Evolutionary conservation across 495 filamentous ascomycete genomes (phyloP).

Genomic region (Penicillium herquei): DNA sequence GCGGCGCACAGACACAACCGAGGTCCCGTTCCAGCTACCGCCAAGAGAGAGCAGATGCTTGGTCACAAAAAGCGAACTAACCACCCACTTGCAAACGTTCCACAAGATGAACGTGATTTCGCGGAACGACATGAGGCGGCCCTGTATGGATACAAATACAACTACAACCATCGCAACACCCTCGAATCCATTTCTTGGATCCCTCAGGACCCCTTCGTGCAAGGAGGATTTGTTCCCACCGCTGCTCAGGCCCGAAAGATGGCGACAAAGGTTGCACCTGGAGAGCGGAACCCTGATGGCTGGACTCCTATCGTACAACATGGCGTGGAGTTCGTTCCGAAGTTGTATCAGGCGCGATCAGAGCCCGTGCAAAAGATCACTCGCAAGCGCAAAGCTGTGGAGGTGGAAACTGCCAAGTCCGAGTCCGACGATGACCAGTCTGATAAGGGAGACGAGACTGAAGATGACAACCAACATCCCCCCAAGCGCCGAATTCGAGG

Average conservation of each 20-base stretch:
- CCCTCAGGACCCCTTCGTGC: constrained; percentile 40
- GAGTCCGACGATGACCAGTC: constrained; percentile 31
- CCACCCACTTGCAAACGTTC: constrained; percentile 18
- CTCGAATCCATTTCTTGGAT: constrained; percentile 13
- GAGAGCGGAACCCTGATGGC: constrained; percentile 40
- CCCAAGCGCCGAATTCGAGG: constrained; percentile 38
- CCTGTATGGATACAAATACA: constrained; percentile 44
- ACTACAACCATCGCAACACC: constrained; percentile 11
- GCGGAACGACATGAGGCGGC: constrained; percentile 44
- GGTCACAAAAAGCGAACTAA: constrained; percentile 21
- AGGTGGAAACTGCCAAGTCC: constrained; percentile 33
- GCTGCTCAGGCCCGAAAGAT: constrained; percentile 41
- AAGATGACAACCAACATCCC: constrained; percentile 27
- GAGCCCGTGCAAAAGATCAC: constrained; percentile 53
- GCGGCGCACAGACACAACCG: constrained; percentile 40
- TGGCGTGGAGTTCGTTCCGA: constrained; percentile 35
- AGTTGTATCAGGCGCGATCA: constrained; percentile 47
- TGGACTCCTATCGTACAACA: constrained; percentile 34
- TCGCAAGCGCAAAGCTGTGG: constrained; percentile 45
- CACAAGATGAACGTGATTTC: constrained; percentile 23
- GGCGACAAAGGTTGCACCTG: constrained; percentile 30
- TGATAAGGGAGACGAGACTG: constrained; percentile 9
- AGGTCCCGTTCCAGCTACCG: constrained; percentile 5
- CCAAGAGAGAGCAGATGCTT: constrained; percentile 16
- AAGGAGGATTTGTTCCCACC: constrained; percentile 47